A percentile compares a stretch with the other conserved stretches of the same genome.
Conservation (phyloP, 768 basidiomycete genomes). For the Paxillus rubicundulus region DNA sequence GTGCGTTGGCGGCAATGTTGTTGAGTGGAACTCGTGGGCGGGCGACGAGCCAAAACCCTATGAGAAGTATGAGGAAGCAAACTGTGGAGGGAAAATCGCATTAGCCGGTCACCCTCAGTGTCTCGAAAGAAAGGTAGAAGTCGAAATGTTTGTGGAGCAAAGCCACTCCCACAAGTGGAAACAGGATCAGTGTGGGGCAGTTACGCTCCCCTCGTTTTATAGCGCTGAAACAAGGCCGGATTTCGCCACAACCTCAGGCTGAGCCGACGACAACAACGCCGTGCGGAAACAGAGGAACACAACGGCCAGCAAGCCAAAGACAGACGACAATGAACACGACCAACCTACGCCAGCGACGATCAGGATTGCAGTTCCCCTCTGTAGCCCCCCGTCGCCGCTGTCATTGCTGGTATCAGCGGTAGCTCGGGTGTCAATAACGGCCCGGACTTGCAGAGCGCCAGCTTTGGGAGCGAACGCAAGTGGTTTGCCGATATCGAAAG, state of each 20-base stretch:
- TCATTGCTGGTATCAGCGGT: neutral
- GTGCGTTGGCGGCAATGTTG: neutral
- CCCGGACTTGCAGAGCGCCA: slow-evolving; percentile 5
- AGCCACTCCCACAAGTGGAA: no score
- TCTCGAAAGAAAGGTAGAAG: neutral
- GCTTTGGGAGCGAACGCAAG: slow-evolving; percentile 1
- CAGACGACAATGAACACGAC: slow-evolving; percentile 8
- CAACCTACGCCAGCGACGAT: slow-evolving; percentile 25
- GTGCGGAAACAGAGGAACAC: neutral
- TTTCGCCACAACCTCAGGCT: no score
- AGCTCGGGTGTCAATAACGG: slow-evolving; percentile 11
- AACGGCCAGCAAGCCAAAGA: neutral
- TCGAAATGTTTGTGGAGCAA: neutral
- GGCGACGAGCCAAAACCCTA: slow-evolving; percentile 29
- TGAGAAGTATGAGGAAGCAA: slow-evolving; percentile 21
- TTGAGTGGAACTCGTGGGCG: slow-evolving; percentile 7
- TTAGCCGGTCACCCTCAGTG: slow-evolving; percentile 10
- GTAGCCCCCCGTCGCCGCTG: slow-evolving; percentile 4
- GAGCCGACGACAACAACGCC: neutral
- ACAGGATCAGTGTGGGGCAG: neutral
- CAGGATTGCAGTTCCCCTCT: slow-evolving; percentile 19
- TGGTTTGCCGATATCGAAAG: neutral
- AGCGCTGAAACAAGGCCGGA: no score
- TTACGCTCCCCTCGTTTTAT: no score
- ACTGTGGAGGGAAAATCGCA: slow-evolving; percentile 9